A percentile compares a stretch with the other conserved stretches of the same genome.
Evolutionary conservation across 2,329 filamentous ascomycete genomes (phyloP).

Genomic region (Fusarium sp.): DNA sequence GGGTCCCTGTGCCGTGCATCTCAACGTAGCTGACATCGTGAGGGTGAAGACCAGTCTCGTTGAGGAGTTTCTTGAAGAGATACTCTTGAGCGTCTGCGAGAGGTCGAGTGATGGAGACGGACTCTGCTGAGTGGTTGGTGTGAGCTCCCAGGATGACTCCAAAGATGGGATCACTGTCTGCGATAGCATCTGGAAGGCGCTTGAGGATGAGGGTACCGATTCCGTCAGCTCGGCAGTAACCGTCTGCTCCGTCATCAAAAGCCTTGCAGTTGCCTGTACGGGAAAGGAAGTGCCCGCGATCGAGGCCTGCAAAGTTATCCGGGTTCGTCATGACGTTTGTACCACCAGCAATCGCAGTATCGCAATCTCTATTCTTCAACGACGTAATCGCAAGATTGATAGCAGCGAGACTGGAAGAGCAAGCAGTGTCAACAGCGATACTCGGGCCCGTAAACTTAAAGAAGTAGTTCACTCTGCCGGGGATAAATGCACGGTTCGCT

Average conservation of each 20-base stretch:
- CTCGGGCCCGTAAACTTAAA: slow-evolving; percentile 80
- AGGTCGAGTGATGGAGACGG: slow-evolving; percentile 52
- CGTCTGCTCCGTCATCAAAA: slow-evolving; percentile 82
- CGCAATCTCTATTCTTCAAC: slow-evolving; percentile 72
- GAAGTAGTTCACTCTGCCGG: slow-evolving; percentile 76
- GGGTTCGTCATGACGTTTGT: slow-evolving; percentile 74
- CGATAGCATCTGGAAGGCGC: slow-evolving; percentile 53
- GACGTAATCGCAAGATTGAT: slow-evolving; percentile 76
- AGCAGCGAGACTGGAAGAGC: slow-evolving; percentile 77
- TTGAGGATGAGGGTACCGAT: slow-evolving; percentile 81
- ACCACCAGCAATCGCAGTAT: slow-evolving; percentile 82
- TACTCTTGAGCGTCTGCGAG: slow-evolving; percentile 72
- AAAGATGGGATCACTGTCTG: slow-evolving; percentile 35
- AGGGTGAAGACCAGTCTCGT: slow-evolving; percentile 76
- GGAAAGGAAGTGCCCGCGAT: slow-evolving; percentile 72
- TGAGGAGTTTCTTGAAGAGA: slow-evolving; percentile 72
- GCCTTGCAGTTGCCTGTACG: slow-evolving; percentile 54
- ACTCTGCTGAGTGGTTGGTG: slow-evolving; percentile 37
- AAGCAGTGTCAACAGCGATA: slow-evolving; percentile 81
- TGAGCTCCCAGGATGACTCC: slow-evolving; percentile 33
- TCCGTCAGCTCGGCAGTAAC: slow-evolving; percentile 83
- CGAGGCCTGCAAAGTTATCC: slow-evolving; percentile 71
- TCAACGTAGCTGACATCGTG: slow-evolving; percentile 85
- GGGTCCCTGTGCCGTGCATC: slow-evolving; percentile 91
- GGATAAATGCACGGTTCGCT: slow-evolving; percentile 56